phyloP scores from a whole-genome alignment of 2,329 filamentous ascomycete species.

The Seiridium unicorne region DNA sequence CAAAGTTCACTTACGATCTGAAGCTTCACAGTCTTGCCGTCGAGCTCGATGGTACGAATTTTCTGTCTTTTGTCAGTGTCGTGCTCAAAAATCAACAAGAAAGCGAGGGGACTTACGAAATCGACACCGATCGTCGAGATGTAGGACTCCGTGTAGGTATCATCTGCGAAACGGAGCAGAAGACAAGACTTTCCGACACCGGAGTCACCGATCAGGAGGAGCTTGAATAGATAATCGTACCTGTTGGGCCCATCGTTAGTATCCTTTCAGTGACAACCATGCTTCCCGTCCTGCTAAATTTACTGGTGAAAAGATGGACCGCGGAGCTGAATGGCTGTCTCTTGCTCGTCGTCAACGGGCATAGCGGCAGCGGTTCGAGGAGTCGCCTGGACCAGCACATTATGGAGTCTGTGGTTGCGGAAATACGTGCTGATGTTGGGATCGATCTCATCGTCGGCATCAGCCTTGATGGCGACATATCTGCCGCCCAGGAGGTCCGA shows the following conservation, averaged over 20 bases:
- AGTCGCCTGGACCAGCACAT: background rate
- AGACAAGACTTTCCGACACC: constrained; percentile 99
- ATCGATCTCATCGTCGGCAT: background rate
- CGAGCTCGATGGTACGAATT: constrained; percentile 99
- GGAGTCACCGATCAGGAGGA: constrained; percentile 99
- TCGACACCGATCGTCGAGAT: constrained; percentile 99
- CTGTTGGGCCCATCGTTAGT: constrained; percentile 43
- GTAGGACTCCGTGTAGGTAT: constrained; percentile 99
- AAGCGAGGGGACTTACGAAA: constrained; percentile 68
- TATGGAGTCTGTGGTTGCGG: background rate
- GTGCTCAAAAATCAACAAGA: background rate
- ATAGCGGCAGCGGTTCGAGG: background rate
- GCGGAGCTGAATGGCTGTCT: background rate
- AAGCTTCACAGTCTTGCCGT: constrained; percentile 99
- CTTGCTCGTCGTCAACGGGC: background rate
- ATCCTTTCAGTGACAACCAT: background rate
- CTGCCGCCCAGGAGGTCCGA: background rate
- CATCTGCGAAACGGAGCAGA: constrained; percentile 95
- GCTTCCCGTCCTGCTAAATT: background rate
- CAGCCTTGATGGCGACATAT: background rate
- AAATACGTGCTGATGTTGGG: background rate
- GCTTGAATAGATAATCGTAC: constrained; percentile 99
- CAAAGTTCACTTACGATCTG: constrained; percentile 75
- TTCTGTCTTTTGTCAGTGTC: constrained; percentile 61
- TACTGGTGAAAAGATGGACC: too few species aligned